Percentiles rank a stretch among this genome's conserved stretches.
phyloP scores from a whole-genome alignment of 2,329 filamentous ascomycete genomes.

The Plenodomus tracheiphilus region DNA sequence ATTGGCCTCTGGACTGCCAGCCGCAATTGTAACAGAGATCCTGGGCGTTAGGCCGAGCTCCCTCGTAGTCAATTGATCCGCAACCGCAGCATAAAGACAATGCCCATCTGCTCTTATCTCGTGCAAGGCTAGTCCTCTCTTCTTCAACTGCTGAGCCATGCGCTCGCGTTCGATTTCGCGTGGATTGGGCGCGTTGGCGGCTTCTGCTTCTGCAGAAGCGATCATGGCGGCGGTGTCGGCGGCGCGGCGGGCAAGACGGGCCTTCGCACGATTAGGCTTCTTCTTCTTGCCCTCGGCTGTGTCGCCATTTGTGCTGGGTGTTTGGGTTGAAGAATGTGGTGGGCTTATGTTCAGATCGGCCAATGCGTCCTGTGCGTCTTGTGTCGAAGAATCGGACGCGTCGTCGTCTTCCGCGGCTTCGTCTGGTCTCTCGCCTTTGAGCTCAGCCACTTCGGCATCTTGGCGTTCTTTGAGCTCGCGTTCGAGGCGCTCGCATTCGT shows the following conservation, averaged over 20 bases:
- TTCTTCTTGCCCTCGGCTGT: conserved; percentile 48
- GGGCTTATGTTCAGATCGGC: conserved; percentile 7
- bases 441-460: conserved; percentile 52
- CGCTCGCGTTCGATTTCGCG: conserved; percentile 50
- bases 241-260: conserved; percentile 82
- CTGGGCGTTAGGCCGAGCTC: conserved; percentile 37
- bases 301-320: conserved; percentile 3
- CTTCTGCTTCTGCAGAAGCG: conserved; percentile 73
- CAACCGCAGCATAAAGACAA: conserved; percentile 89
- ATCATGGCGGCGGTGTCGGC: conserved; percentile 77
- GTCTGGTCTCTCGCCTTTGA: conserved; percentile 32
- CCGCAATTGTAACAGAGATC: conserved; percentile 35
- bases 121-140: conserved; percentile 69
- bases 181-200: conserved; percentile 51
- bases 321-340: background rate
- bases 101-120: conserved; percentile 90
- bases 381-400: conserved; percentile 8
- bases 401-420: conserved; percentile 14
- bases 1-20: conserved; percentile 6
- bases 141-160: conserved; percentile 70
- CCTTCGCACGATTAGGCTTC: conserved; percentile 90
- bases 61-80: conserved; percentile 72
- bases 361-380: conserved; percentile 16
- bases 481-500: conserved; percentile 64
- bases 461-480: conserved; percentile 60